phyloP scores from a whole-genome alignment of 176 grass and related monocot species.

The Phoenix dactylifera region DNA sequence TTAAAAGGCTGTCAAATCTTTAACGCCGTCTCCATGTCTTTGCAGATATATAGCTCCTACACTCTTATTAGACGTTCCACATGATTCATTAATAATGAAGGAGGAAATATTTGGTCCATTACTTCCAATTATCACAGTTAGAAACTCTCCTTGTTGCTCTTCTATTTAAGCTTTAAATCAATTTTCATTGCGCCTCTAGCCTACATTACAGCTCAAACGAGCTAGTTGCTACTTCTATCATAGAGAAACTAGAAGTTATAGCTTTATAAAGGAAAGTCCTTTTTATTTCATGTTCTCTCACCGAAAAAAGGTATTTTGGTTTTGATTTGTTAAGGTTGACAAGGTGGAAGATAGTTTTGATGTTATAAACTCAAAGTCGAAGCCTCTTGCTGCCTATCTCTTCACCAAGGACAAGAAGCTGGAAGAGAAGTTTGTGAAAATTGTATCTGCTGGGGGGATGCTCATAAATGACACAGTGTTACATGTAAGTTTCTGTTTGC shows the following conservation, averaged over 20 bases:
- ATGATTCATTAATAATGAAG: conserved; percentile 57
- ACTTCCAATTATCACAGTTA: conserved; percentile 79
- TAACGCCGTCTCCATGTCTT: conserved; percentile 9
- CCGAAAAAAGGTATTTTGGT: too few species aligned
- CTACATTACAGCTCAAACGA: too few species aligned
- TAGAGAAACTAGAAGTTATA: too few species aligned
- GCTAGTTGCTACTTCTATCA: too few species aligned
- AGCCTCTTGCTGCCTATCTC: conserved; percentile 84
- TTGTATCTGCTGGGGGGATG: conserved; percentile 70
- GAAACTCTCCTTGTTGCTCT: conserved; percentile 1
- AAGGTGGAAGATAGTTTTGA: conserved; percentile 67
- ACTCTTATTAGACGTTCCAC: conserved; percentile 59
- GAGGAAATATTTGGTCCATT: conserved; percentile 75
- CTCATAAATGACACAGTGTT: conserved; percentile 60
- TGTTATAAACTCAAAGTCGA: conserved; percentile 46
- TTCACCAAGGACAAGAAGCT: conserved; percentile 85
- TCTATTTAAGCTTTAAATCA: not conserved
- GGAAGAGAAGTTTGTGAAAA: conserved; percentile 45
- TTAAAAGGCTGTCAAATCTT: not conserved
- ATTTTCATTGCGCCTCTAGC: too few species aligned
- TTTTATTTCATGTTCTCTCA: too few species aligned
- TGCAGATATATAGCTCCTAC: conserved; percentile 78
- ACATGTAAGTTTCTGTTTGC: conserved; percentile 44
- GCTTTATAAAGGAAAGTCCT: too few species aligned
- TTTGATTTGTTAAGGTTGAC: conserved; percentile 38